phyloP scores from a whole-genome alignment of 768 basidiomycete genomes.

The Leccinum obscurum region DNA sequence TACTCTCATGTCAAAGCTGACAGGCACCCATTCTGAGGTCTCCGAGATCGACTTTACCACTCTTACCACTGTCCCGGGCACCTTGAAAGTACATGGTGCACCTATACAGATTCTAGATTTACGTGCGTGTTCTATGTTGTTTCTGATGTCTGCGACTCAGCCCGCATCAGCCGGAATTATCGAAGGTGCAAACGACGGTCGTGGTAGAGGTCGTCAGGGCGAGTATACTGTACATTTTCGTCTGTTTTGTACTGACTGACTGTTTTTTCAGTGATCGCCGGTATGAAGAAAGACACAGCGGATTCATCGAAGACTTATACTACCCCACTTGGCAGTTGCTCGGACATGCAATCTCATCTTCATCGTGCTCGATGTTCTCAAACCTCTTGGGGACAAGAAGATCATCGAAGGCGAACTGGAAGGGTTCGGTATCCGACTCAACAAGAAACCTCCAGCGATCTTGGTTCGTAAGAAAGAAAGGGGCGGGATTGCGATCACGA shows the following conservation, averaged over 20 bases:
- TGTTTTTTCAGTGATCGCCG: constrained; percentile 58
- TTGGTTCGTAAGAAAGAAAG: constrained; percentile 84
- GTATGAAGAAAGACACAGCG: constrained; percentile 40
- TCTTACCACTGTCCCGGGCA: constrained; percentile 93
- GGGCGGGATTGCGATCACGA: constrained; percentile 90
- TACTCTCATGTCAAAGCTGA: constrained; percentile 92
- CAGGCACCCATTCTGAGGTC: constrained; percentile 94
- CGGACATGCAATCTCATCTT: constrained; percentile 98
- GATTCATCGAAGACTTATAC: constrained; percentile 5
- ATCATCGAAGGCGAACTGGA: constrained; percentile 92
- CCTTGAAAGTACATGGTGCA: constrained; percentile 91
- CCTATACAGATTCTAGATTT: constrained; percentile 94
- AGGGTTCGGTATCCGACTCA: constrained; percentile 96
- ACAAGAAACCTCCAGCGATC: constrained; percentile 91
- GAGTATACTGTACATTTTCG: constrained; percentile 31
- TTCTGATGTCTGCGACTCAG: constrained; percentile 12
- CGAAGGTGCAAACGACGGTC: constrained; percentile 95
- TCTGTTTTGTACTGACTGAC: constrained; percentile 18
- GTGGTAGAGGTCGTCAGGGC: constrained; percentile 95
- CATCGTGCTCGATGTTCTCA: constrained; percentile 96
- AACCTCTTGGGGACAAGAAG: constrained; percentile 94
- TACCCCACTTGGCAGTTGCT: constrained; percentile 59
- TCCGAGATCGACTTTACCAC: constrained; percentile 98
- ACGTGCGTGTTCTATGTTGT: constrained; percentile 51
- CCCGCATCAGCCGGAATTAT: constrained; percentile 82